These are phyloP conservation scores for Eimeria sp. DNA, from an alignment of 169 alveolate genomes.

Conservation along the genomic window DNA sequence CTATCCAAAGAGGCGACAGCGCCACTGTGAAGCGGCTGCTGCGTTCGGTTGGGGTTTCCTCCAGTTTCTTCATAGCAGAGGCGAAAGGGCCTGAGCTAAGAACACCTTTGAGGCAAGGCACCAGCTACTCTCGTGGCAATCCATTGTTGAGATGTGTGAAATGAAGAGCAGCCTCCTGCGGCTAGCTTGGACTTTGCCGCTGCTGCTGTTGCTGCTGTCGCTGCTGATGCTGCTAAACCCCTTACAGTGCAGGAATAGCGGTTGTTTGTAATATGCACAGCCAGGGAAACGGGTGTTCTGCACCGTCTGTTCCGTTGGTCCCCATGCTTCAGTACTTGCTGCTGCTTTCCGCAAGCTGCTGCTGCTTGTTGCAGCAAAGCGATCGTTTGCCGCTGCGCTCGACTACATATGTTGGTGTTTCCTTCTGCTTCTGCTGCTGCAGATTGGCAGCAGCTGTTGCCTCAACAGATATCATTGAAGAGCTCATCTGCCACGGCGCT, in stretches of 20 bases:
- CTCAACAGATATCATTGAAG: slow-evolving; percentile 2
- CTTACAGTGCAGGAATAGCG: neutral
- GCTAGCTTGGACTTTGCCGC: too few species aligned
- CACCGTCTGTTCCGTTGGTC: neutral
- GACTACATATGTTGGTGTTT: neutral
- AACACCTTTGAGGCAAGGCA: slow-evolving; percentile 40
- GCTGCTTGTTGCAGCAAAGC: neutral
- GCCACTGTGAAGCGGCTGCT: slow-evolving; percentile 6
- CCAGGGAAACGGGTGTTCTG: neutral
- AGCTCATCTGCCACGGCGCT: neutral
- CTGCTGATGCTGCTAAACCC: neutral
- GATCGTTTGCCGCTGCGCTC: neutral
- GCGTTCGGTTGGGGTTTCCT: neutral
- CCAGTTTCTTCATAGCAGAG: slow-evolving; percentile 3
- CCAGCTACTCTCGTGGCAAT: too few species aligned
- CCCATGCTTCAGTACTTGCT: neutral
- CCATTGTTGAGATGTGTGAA: too few species aligned
- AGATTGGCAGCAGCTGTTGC: slow-evolving; percentile 40
- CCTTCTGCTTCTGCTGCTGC: neutral
- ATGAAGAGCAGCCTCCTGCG: too few species aligned
- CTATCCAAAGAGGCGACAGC: neutral
- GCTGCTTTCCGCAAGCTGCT: slow-evolving; percentile 18
- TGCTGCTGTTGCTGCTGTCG: too few species aligned
- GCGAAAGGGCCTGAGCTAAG: slow-evolving; percentile 22
- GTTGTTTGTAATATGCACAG: too few species aligned